These are phyloP conservation scores for Termitomyces sp. DNA, from an alignment of 768 basidiomycete species.

Conservation along the genomic window DNA sequence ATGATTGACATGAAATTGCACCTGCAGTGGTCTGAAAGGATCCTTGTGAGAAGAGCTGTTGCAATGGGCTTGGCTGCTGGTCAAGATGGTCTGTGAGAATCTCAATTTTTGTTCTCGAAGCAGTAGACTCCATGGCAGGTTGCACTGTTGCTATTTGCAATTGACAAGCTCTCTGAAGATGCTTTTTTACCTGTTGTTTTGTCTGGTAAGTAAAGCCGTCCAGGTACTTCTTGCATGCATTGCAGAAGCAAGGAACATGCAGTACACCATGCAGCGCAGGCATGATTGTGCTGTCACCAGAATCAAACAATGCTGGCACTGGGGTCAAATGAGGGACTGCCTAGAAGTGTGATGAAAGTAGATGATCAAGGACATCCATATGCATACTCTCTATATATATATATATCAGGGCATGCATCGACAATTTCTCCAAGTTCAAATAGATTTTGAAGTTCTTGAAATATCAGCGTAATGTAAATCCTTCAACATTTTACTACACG, in stretches of 20 bases:
- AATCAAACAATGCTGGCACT: too few species aligned
- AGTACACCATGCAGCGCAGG: background rate
- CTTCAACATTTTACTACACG: too few species aligned
- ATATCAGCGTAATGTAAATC: too few species aligned
- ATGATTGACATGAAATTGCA: background rate
- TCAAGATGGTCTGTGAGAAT: background rate
- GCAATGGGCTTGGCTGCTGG: background rate
- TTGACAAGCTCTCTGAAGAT: background rate
- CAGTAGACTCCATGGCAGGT: background rate
- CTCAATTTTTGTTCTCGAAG: background rate
- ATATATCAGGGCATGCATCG: too few species aligned
- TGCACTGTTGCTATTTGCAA: background rate
- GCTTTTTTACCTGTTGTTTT: too few species aligned
- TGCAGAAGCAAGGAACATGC: background rate
- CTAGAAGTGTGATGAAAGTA: too few species aligned
- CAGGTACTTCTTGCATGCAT: background rate
- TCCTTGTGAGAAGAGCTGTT: background rate
- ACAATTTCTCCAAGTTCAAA: background rate
- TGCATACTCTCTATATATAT: too few species aligned
- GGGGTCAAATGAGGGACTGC: too few species aligned
- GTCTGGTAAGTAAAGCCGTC: background rate
- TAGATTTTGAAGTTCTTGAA: too few species aligned
- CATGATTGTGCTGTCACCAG: background rate
- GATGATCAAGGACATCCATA: too few species aligned
- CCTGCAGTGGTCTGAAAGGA: background rate